Conservation (phyloP, 2,329 filamentous ascomycete genomes). For the Mariannaea elegans region DNA sequence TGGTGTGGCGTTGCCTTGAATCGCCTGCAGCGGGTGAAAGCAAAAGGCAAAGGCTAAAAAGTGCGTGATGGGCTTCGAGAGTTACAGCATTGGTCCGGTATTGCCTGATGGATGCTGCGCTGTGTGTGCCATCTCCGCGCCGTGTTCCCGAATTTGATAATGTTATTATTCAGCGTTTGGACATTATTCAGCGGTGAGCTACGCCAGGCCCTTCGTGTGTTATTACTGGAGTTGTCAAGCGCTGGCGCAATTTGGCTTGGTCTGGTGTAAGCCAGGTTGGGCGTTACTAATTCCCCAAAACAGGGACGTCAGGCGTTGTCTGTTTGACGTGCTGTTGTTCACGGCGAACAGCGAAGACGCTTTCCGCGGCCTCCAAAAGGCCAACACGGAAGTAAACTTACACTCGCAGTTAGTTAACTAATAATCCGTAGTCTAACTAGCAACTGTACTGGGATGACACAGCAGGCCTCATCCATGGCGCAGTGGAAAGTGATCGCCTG, state of each 20-base stretch:
- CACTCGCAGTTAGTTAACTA: too few relatives aligned
- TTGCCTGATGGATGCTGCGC: neutral
- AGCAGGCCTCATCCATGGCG: conserved; percentile 7
- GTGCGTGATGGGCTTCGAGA: conserved; percentile 9
- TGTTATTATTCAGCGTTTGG: neutral
- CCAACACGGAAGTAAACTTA: conserved; percentile 1
- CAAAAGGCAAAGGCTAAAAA: neutral
- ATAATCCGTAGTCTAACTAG: too few relatives aligned
- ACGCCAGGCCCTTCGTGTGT: neutral
- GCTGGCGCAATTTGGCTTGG: neutral
- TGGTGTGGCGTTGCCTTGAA: conserved; percentile 9
- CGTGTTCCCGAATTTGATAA: conserved; percentile 6
- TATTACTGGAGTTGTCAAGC: neutral
- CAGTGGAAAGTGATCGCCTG: too few relatives aligned
- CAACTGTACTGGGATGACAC: too few relatives aligned
- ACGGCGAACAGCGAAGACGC: neutral
- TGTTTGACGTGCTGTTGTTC: too few relatives aligned
- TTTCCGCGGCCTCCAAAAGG: neutral
- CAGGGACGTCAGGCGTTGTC: neutral
- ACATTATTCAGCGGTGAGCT: neutral
- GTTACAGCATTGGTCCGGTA: conserved; percentile 6
- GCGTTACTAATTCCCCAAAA: neutral
- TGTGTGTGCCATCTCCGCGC: conserved; percentile 14
- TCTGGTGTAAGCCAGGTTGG: neutral
- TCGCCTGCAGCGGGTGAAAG: conserved; percentile 1